Evolutionary conservation across 495 filamentous ascomycete species (phyloP).

Genomic region (Apodospora peruviana): DNA sequence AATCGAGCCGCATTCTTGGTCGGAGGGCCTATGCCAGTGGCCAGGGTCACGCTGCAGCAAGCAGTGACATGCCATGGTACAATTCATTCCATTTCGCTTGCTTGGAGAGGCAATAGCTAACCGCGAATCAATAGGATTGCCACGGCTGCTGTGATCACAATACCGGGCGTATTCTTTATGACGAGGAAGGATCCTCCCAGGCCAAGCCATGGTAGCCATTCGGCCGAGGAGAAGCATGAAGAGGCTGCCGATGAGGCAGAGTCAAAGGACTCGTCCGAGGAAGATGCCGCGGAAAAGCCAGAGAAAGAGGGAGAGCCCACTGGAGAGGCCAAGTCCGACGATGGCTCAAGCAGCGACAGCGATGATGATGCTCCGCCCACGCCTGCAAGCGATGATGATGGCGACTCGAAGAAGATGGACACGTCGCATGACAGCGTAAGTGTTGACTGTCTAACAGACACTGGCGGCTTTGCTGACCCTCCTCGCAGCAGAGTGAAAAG

Average conservation of each 20-base stretch:
- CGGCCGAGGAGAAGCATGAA: slow-evolving; percentile 1
- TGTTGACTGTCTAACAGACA: neutral
- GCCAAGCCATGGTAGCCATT: neutral
- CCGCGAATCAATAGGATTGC: slow-evolving; percentile 6
- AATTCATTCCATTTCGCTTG: neutral
- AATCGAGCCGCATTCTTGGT: slow-evolving; percentile 1
- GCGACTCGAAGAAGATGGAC: slow-evolving; percentile 2
- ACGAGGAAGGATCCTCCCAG: neutral
- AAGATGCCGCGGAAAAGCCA: neutral
- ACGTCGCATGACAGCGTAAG: slow-evolving; percentile 7
- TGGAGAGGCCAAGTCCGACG: neutral
- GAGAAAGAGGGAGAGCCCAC: neutral
- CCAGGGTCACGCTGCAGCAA: slow-evolving; percentile 5
- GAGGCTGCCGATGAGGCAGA: neutral
- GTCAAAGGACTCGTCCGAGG: slow-evolving; percentile 27
- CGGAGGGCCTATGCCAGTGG: slow-evolving; percentile 12
- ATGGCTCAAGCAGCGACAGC: slow-evolving; percentile 2
- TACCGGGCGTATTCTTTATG: slow-evolving; percentile 12
- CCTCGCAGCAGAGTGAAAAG: slow-evolving; percentile 10
- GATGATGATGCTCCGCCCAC: neutral
- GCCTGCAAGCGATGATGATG: slow-evolving; percentile 2
- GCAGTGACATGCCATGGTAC: slow-evolving; percentile 18
- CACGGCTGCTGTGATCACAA: slow-evolving; percentile 11
- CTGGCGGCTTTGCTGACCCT: neutral
- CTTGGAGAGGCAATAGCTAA: neutral